Conservation (phyloP, 108 stramenopile genomes). For the Aurantiochytrium sp. region DNA sequence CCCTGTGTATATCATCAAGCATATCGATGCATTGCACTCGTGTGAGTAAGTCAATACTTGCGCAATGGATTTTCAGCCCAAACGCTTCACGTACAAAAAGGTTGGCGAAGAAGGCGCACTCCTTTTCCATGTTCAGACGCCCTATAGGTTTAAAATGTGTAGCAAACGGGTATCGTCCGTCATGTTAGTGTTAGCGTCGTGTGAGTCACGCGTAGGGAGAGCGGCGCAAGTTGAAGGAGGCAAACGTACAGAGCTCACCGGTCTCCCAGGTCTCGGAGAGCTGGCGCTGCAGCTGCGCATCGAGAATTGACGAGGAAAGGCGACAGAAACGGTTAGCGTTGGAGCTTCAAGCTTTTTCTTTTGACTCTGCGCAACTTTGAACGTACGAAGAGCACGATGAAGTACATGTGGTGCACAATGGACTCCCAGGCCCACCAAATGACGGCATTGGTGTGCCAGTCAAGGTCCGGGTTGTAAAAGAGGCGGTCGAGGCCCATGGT, state of each 20-base stretch:
- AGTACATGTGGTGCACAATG: constrained; percentile 10
- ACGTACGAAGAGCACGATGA: constrained; percentile 15
- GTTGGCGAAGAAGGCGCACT: constrained; percentile 3
- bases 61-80: no score
- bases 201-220: not conserved
- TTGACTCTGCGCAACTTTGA: not conserved
- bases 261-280: constrained; percentile 8
- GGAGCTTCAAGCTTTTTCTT: not conserved
- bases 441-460: not conserved
- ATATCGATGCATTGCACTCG: not conserved
- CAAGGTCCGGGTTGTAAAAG: constrained; percentile 5
- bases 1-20: not conserved
- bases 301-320: not conserved
- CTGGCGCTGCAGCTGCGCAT: not conserved
- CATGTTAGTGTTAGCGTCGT: not conserved
- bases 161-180: no score
- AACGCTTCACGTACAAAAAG: not conserved
- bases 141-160: not conserved
- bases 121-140: constrained; percentile 13
- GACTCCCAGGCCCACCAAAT: not conserved
- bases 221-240: not conserved
- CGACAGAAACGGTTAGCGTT: not conserved
- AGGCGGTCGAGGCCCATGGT: not conserved
- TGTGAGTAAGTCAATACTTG: no score
- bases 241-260: not conserved